Evolutionary conservation across 2,329 filamentous ascomycete species (phyloP), one percentile per base, ranked within the genome.

Genomic region (Xylariaceae sp.): DNA sequence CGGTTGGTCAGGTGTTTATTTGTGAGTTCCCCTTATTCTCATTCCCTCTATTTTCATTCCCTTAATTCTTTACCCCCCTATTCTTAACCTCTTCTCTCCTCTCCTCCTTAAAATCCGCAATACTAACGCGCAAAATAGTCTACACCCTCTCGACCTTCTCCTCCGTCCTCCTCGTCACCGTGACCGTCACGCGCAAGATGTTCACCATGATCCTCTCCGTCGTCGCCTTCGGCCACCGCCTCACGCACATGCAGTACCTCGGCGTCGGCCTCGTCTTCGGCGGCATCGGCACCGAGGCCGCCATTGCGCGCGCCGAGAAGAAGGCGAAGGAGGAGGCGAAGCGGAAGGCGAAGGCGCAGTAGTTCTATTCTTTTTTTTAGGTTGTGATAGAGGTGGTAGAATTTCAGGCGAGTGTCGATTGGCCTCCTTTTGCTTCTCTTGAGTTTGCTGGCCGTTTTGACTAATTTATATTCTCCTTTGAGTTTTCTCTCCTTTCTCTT

Each of bases 151-250:
- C 92, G 11, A 90, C 89, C 53, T 99, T 97, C 77, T 94, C 90
- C 8, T 94, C 89, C 8, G 83, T 99, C 53, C 82, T 97, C 55
- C 85, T 99, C 53, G 93, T 97, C 49, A 97, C 94, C 3, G 92
- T 99, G 2, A 99, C 92, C 1, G 94, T 99, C 51, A 99, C 94
- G 51, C 84, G 94, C 71, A 99, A 99, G 79, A 99, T 99, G 94
- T 84, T 97, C 73, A 97, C 93, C 66, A 99, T 99, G 94, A 90
- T 97, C 61, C 81, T 97, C 55, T 96, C 91, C 56, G 94, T 99
- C 34, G 80, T 97, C 62, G 92, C 91, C 77, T 99, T 97, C 73
- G 94, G 94, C 34, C 94, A 99, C 74, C 84, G 83, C 64, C 82
- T 99, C 53, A 89, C 85, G 34, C 77, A 79, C n/a, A 95, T 93